Evolutionary conservation across 1,284 basidiomycete species (phyloP).

Genomic region (Ustilago tritici): DNA sequence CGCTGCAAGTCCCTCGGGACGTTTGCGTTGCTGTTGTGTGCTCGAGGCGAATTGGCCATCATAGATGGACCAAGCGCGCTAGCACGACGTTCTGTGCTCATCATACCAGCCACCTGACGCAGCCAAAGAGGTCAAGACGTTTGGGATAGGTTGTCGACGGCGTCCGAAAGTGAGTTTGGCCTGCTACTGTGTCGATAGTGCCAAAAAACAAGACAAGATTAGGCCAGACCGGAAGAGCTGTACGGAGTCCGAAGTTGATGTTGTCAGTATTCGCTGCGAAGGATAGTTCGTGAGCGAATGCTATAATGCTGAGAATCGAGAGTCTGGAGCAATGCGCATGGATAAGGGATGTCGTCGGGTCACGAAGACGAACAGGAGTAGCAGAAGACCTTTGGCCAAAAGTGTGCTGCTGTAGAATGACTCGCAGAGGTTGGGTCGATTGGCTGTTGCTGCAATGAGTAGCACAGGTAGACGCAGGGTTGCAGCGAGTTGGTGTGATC

Average conservation of each 20-base stretch:
- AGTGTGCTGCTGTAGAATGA: neutral
- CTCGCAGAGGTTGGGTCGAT: neutral
- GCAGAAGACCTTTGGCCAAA: neutral
- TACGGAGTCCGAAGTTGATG: neutral
- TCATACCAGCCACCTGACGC: conserved; percentile 36
- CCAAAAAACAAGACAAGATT: neutral
- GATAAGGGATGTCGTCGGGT: neutral
- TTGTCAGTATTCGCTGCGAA: neutral
- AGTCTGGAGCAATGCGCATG: neutral
- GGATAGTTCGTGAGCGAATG: neutral
- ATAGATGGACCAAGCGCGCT: conserved; percentile 31
- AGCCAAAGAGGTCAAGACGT: neutral
- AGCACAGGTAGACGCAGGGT: conserved; percentile 9
- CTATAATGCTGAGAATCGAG: neutral
- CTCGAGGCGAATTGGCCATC: conserved; percentile 32
- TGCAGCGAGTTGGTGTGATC: conserved; percentile 12
- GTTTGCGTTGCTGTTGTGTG: conserved; percentile 16
- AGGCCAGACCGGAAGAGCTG: neutral
- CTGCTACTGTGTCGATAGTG: neutral
- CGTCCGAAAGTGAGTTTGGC: neutral
- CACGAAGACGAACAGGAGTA: neutral
- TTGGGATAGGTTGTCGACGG: neutral
- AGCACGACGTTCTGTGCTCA: conserved; percentile 50
- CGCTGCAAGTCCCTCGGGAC: conserved; percentile 35
- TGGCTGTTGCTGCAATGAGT: conserved; percentile 10